phyloP scores from a whole-genome alignment of 768 basidiomycete species.

The Hericium erinaceus region DNA sequence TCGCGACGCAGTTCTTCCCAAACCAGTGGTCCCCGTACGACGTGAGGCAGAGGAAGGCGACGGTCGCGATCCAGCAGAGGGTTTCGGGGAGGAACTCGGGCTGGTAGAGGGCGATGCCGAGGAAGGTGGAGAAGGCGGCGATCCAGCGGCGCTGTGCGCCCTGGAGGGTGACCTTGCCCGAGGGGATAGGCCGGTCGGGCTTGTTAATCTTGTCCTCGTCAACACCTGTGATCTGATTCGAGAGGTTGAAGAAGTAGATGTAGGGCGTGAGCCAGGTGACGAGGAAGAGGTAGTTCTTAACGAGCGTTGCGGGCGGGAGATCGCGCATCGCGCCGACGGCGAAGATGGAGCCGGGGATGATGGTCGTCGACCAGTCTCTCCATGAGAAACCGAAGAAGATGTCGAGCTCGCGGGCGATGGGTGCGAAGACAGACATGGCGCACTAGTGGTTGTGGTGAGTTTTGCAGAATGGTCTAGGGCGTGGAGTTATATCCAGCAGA shows the following conservation, averaged over 20 bases:
- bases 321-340: neutral
- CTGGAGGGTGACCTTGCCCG: constrained; percentile 16
- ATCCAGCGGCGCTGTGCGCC: neutral
- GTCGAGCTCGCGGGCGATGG: neutral
- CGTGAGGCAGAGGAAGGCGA: neutral
- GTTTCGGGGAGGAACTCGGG: neutral
- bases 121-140: neutral
- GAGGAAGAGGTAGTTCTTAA: neutral
- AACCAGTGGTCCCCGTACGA: neutral
- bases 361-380: neutral
- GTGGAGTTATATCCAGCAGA: too few relatives aligned
- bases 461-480: too few relatives aligned
- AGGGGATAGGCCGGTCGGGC: constrained; percentile 22
- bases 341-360: neutral
- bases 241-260: constrained; percentile 19
- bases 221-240: constrained; percentile 18
- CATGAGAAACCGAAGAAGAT: neutral
- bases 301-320: neutral
- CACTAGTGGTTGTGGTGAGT: too few relatives aligned
- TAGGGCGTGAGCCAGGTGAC: constrained; percentile 21
- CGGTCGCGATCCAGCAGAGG: neutral
- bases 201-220: constrained; percentile 21
- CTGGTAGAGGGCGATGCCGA: neutral
- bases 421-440: neutral
- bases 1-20: neutral